Conservation (phyloP, 495 filamentous ascomycete genomes). For the Talaromyces adpressus region DNA sequence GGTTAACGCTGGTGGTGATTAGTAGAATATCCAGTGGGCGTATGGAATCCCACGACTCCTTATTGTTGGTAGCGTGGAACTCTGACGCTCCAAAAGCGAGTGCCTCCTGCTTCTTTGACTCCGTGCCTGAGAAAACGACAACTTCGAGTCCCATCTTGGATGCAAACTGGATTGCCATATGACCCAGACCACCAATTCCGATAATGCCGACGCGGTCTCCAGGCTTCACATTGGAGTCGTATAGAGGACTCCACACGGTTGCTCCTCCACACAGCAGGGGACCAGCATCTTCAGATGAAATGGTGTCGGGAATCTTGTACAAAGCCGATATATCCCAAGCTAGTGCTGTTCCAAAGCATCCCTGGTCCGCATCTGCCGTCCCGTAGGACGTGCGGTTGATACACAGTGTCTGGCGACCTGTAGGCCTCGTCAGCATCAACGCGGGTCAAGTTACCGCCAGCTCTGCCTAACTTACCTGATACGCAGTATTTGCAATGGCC, state of each 20-base stretch:
- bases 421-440: constrained; percentile 5
- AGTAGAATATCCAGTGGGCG: neutral
- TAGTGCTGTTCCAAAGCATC: constrained; percentile 33
- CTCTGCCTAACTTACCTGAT: constrained; percentile 17
- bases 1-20: neutral
- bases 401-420: constrained; percentile 49
- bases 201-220: constrained; percentile 45
- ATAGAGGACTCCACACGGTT: constrained; percentile 45
- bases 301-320: constrained; percentile 44
- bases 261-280: constrained; percentile 51
- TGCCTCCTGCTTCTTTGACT: constrained; percentile 49
- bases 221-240: constrained; percentile 28
- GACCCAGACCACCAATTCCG: constrained; percentile 53
- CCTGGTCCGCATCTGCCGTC: constrained; percentile 41
- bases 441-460: neutral
- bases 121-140: constrained; percentile 43
- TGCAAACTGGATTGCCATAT: constrained; percentile 55
- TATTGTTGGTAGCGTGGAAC: constrained; percentile 30
- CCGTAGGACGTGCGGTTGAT: constrained; percentile 43
- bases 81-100: constrained; percentile 41
- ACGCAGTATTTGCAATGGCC: constrained; percentile 41
- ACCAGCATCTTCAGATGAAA: constrained; percentile 40
- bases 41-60: neutral
- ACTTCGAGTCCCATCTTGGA: constrained; percentile 53
- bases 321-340: constrained; percentile 15